Evolutionary conservation across 1,284 basidiomycete genomes (phyloP), one percentile per base, ranked within the genome.

Genomic region (Ustilago bromivora): DNA sequence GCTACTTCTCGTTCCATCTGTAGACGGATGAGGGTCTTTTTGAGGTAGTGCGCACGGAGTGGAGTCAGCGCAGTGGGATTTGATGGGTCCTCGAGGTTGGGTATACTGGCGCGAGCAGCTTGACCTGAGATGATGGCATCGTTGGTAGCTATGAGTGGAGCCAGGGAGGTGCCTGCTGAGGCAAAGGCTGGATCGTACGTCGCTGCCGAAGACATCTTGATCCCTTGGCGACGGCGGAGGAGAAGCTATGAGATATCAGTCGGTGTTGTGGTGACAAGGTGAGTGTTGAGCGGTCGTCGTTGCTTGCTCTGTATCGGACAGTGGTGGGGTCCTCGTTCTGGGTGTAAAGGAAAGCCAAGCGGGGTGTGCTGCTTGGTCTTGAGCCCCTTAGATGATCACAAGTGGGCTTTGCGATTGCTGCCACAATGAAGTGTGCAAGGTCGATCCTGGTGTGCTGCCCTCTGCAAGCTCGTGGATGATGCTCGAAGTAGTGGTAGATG

Each of bases 11-110:
- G 59, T 38, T 98, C 96, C 41, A 88, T 88, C 86, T 98, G 92
- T 51, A 97, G 91, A 77, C 92, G 91, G 53, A 98, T 90, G 61
- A 98, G 91, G n/a, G 92, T 90, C 87, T 96, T 96, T 88, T 97
- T 98, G 85, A 98, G 92, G 87, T 98, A 98, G 85, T 98, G 95
- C 1, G 94, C 94, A 46, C 94, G 91, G 35, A 95, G 87, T 5
- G 95, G 93, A 0, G 93, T 94, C 55, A 96, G 89, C n/a, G 66
- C 61, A 9, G 70, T 55, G 7, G 76, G 76, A 40, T 82, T 61
- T 8, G 43, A 12, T 6, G 66, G 17, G 35, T 82, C 61, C 23
- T 59, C 63, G 34, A 78, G 68, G 11, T 53, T 36, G 13, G 71
- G 71, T 51, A 78, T 74, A 63, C 64, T 65, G 2, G 71, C 76